Base-by-base conservation (phyloP, 1,139 yeast genomes). In the Sugiyamaella grinbergsii region DNA sequence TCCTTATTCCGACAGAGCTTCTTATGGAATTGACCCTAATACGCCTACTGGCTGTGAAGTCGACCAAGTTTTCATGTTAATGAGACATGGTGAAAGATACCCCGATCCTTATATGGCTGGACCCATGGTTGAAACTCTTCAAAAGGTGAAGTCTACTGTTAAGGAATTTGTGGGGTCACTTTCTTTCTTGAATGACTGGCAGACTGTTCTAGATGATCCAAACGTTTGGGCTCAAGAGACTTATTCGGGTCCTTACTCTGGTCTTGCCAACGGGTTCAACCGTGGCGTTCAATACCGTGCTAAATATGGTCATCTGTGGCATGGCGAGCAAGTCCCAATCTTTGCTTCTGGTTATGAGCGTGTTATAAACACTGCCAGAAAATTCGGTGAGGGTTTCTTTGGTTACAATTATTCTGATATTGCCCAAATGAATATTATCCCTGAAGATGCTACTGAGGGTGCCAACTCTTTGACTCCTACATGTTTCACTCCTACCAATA, bases 1-100 rank as follows among this genome's bases (percentile, higher is more conserved):
- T 1, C 81, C 81, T 4, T 77, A 68, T 54, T 62, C 72, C 28
- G 62, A 68, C 41, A 69, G 71, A 26, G 65, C 69, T 6, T 77
- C 78, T 10, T 72, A 62, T 53, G 81, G 81, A 5, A 67, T 78
- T 41, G 62, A 66, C 42, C 62, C 69, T 5, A 71, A 68, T 22
- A 58, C 69, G 1, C 89, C 90, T 7, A 71, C 64, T 2, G 72
- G 73, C 43, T 79, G 87, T 62, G 64, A 70, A 7, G 72, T 83
- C 43, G 82, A 81, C 54, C 89, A 82, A 64, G 86, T 83, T n/a
- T 82, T 81, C 57, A 67, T 81, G 54, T 68, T 81, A 45, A 74
- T 78, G 52, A 77, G 93, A 63, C 93, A 85, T 60, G 93, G 91
- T n/a, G 90, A 83, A 62, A 71, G 93, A 60, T 22, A 37, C 24